Evolutionary conservation across 2,329 filamentous ascomycete species (phyloP).

Genomic region (Lojkania enalia): DNA sequence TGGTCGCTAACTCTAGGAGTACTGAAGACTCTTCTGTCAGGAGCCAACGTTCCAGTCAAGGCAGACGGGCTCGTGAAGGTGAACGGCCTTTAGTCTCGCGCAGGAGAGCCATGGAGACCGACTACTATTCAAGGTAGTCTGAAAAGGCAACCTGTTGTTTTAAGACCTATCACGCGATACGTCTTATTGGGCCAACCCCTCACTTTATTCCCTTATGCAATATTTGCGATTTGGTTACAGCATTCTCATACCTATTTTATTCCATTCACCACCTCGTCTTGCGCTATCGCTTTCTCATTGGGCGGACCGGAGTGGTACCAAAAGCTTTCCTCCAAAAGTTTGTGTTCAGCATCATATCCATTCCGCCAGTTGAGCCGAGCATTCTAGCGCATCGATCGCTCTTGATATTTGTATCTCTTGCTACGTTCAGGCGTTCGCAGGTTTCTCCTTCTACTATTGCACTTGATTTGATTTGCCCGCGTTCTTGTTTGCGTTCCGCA

Average conservation of each 20-base stretch:
- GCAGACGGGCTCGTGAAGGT: constrained; percentile 23
- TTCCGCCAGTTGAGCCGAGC: constrained; percentile 16
- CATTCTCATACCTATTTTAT: no score
- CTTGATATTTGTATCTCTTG: constrained; percentile 7
- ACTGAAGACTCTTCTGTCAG: constrained; percentile 34
- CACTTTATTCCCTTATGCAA: no score
- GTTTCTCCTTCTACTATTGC: constrained; percentile 26
- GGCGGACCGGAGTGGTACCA: constrained; percentile 24
- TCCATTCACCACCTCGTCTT: constrained; percentile 10
- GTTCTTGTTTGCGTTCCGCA: constrained; percentile 26
- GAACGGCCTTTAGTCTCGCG: no score
- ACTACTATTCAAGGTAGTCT: no score
- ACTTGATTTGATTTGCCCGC: constrained; percentile 15
- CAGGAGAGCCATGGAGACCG: no score
- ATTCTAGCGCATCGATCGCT: constrained; percentile 10
- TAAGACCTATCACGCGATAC: no score
- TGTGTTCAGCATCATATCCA: constrained; percentile 13
- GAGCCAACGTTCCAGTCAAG: constrained; percentile 32
- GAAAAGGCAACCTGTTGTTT: no score
- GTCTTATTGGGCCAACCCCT: no score
- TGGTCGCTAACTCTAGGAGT: constrained; percentile 25
- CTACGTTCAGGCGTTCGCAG: constrained; percentile 21
- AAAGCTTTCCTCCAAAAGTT: constrained; percentile 27
- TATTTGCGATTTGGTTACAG: no score
- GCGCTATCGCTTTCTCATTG: constrained; percentile 18